These are phyloP conservation scores for Alternaria angustiovoidea DNA, from an alignment of 2,329 filamentous ascomycete species.

Conservation along the genomic window DNA sequence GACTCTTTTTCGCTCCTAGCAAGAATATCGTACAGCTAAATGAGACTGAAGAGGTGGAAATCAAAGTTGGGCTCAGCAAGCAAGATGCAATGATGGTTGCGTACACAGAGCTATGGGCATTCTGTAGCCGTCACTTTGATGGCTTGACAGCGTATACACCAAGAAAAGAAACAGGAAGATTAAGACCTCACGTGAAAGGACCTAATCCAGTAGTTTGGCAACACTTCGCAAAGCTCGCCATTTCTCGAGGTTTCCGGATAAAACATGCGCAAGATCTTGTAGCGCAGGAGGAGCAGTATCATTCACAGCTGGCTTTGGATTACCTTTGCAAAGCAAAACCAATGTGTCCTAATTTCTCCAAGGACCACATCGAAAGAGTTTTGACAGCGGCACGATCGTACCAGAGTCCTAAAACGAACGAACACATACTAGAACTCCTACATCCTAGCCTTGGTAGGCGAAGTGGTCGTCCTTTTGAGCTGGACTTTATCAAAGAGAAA, in stretches of 20 bases:
- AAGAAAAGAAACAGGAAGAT: constrained; percentile 17
- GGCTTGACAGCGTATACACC: constrained; percentile 13
- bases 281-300: constrained; percentile 8
- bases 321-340: constrained; percentile 23
- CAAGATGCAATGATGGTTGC: constrained; percentile 9
- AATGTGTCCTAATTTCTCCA: constrained; percentile 11
- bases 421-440: not conserved
- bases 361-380: constrained; percentile 11
- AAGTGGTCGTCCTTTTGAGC: constrained; percentile 16
- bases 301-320: constrained; percentile 17
- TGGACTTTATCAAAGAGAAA: constrained; percentile 18
- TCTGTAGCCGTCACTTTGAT: constrained; percentile 22
- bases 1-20: constrained; percentile 14
- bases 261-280: constrained; percentile 9
- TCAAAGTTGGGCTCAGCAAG: constrained; percentile 8
- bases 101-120: constrained; percentile 22
- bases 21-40: constrained; percentile 16
- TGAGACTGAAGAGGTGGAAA: constrained; percentile 11
- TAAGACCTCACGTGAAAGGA: constrained; percentile 16
- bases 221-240: constrained; percentile 13
- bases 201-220: constrained; percentile 22
- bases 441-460: constrained; percentile 4
- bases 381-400: constrained; percentile 7
- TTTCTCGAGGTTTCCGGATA: constrained; percentile 14
- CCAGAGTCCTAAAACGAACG: not conserved